These are phyloP conservation scores for Cladosporium sp. DNA, from an alignment of 2,329 filamentous ascomycete genomes.

Conservation along the genomic window DNA sequence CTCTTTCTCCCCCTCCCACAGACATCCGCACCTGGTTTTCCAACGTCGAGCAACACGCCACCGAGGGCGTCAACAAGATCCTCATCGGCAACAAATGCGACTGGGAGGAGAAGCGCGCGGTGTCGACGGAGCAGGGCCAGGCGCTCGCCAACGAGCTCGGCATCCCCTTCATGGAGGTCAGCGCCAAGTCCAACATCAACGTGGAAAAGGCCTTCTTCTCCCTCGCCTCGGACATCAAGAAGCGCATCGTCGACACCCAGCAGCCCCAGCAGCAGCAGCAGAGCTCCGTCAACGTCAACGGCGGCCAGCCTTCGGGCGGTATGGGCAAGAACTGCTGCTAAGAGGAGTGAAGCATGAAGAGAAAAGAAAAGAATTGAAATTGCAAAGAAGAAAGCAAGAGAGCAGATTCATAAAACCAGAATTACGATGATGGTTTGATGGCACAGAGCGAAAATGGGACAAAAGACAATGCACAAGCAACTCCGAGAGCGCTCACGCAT, in stretches of 20 bases:
- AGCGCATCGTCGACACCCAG: slow-evolving; percentile 83
- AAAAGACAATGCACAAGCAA: too few relatives aligned
- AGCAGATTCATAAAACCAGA: too few relatives aligned
- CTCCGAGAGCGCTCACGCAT: too few relatives aligned
- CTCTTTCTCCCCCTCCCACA: slow-evolving; percentile 35
- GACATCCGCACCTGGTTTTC: slow-evolving; percentile 99
- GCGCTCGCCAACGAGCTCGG: slow-evolving; percentile 91
- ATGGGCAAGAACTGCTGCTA: slow-evolving; percentile 61
- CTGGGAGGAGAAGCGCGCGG: slow-evolving; percentile 97
- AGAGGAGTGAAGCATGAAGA: slow-evolving; percentile 30
- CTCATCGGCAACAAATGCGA: slow-evolving; percentile 99
- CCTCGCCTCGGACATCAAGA: slow-evolving; percentile 96
- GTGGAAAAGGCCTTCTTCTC: slow-evolving; percentile 98
- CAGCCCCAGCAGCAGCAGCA: slow-evolving; percentile 73
- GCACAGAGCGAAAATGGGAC: too few relatives aligned
- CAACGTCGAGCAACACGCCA: slow-evolving; percentile 97
- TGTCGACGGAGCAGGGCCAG: slow-evolving; percentile 90
- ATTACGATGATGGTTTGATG: too few relatives aligned
- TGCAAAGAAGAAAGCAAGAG: too few relatives aligned
- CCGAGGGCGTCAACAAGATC: slow-evolving; percentile 99
- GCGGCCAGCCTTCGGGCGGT: slow-evolving; percentile 24
- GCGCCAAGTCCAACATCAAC: slow-evolving; percentile 99
- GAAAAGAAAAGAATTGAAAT: not conserved
- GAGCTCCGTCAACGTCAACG: slow-evolving; percentile 28
- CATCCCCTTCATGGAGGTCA: slow-evolving; percentile 97